Conservation (phyloP, 768 basidiomycete species). For the Termitomyces sp. region DNA sequence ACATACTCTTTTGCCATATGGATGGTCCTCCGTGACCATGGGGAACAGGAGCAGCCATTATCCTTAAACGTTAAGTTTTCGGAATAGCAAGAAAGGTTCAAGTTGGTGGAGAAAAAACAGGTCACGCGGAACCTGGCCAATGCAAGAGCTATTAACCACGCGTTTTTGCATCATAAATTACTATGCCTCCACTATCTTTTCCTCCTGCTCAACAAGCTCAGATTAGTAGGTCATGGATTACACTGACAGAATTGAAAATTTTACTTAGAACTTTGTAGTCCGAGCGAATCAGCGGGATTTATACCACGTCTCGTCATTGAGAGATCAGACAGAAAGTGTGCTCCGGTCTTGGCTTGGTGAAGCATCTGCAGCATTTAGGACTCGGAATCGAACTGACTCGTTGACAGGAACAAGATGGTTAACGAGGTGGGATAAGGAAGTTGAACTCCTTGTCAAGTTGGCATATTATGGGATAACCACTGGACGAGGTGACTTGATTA, state of each 20-base stretch:
- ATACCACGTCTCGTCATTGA: conserved; percentile 70
- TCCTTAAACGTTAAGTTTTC: conserved; percentile 2
- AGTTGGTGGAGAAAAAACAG: conserved; percentile 11
- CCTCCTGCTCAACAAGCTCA: conserved; percentile 82
- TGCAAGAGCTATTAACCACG: neutral
- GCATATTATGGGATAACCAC: conserved; percentile 73
- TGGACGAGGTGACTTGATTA: conserved; percentile 56
- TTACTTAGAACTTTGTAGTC: conserved; percentile 42
- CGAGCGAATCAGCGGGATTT: conserved; percentile 83
- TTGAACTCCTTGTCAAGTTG: conserved; percentile 65
- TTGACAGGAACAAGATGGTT: conserved; percentile 74
- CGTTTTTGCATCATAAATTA: neutral
- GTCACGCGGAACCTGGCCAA: conserved; percentile 11
- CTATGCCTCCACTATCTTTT: conserved; percentile 42
- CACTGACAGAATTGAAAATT: conserved; percentile 12
- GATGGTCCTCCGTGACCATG: conserved; percentile 51
- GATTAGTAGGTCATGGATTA: conserved; percentile 55
- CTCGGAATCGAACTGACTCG: conserved; percentile 4
- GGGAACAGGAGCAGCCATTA: conserved; percentile 22
- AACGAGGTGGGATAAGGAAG: conserved; percentile 76
- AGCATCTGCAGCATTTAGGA: conserved; percentile 15
- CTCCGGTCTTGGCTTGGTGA: conserved; percentile 76
- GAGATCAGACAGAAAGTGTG: conserved; percentile 72
- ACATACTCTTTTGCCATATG: conserved; percentile 75
- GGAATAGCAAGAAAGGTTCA: neutral